phyloP scores from a whole-genome alignment of 306 rosid genomes.

The Crataegus laevigata region DNA sequence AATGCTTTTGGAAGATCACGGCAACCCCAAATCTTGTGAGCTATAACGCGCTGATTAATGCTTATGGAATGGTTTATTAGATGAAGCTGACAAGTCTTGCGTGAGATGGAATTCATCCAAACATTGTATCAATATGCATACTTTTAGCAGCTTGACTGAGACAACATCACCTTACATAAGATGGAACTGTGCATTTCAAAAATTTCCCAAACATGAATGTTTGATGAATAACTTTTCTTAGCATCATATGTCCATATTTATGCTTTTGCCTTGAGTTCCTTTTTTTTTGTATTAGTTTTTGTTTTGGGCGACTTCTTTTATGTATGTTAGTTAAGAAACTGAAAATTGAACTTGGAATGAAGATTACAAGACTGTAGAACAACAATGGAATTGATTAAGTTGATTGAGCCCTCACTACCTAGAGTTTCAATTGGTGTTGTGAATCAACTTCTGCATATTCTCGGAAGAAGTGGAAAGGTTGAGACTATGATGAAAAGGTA shows the following conservation, averaged over 20 bases:
- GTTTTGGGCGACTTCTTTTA: not conserved
- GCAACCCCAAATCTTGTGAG: slow-evolving; percentile 83
- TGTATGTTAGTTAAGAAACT: slow-evolving; percentile 3
- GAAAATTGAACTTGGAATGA: slow-evolving; percentile 24
- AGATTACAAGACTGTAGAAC: slow-evolving; percentile 87
- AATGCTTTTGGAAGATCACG: slow-evolving; percentile 86
- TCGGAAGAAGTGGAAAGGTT: slow-evolving; percentile 79
- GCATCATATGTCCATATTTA: not conserved
- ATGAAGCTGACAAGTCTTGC: slow-evolving; percentile 68
- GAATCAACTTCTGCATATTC: slow-evolving; percentile 60
- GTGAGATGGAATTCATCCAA: slow-evolving; percentile 79
- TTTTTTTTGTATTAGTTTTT: not conserved
- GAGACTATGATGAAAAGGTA: slow-evolving; percentile 84
- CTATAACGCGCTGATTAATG: slow-evolving; percentile 84
- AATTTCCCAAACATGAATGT: not conserved
- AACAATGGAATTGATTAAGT: slow-evolving; percentile 52
- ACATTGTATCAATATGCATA: slow-evolving; percentile 83
- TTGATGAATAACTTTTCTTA: not conserved
- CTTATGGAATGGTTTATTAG: slow-evolving; percentile 84
- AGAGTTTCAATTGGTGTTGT: slow-evolving; percentile 57
- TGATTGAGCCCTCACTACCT: slow-evolving; percentile 69
- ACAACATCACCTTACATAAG: not conserved
- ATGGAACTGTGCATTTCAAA: not conserved
- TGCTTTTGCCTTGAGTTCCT: slow-evolving; percentile 3
- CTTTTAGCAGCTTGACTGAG: slow-evolving; percentile 51